Base-by-base conservation (phyloP, 768 basidiomycete species). In the Hypholoma fasciculare region DNA sequence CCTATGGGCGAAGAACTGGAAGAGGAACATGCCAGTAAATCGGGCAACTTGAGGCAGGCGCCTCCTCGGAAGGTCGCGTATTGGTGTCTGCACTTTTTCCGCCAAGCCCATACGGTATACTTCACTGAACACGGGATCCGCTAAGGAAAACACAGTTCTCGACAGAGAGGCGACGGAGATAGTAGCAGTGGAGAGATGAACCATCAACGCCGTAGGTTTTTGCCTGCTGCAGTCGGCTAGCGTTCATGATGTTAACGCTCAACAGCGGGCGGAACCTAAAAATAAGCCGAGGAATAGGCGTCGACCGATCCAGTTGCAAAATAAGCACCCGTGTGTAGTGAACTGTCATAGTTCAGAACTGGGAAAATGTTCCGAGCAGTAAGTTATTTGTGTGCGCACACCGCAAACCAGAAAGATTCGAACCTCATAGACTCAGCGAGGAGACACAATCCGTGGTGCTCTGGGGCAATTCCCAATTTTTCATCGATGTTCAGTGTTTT, bases 261-360 rank as follows among this genome's bases (percentile, higher is more conserved):
- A 34, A 34, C 27, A 7, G 43, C 14, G 34, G 48, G 47, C 23
- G 26, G 20, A 57, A 27, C 56, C 27, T 49, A 49, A 49, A 57
- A 50, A 49, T 57, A 40, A 57, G 26, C 56, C 56, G 56, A 57
- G 30, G 48, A 57, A 49, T 43, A 57, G 48, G 56, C 40, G 37
- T 37, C 19, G 7, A 40, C 19, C 5, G 39, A 52, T 8, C 34
- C 14, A 23, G 23, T 54, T 44, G 9, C 46, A 55, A 42, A 42
- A 42, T 42, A 42, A 42, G 40, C 30, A 34, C 6, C 30, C 30
- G 30, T 34, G 30, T 34, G 30, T 34, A 6, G 30, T 34, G 30
- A 34, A 42, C 40, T 42, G 13, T 42, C 7, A 42, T 16, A 42
- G 13, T 42, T 14, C 40, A 14, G 40, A 42, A 6, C 13, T 6